These are phyloP conservation scores for Talaromyces pinophilus DNA, from an alignment of 2,329 filamentous ascomycete species.

Conservation along the genomic window DNA sequence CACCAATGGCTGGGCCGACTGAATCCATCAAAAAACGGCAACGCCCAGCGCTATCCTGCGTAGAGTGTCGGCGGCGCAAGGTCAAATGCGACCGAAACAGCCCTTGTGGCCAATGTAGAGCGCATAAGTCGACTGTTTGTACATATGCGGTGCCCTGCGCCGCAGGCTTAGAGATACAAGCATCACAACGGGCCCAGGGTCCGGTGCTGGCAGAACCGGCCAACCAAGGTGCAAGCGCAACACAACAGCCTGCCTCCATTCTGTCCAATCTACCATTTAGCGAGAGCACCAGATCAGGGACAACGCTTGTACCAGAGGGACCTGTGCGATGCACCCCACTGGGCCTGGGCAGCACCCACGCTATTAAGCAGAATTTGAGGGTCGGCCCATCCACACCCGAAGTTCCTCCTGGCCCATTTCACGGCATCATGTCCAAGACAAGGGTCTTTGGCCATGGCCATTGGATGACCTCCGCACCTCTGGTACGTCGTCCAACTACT, in stretches of 20 bases:
- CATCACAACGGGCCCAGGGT: not conserved
- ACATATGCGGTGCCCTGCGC: not conserved
- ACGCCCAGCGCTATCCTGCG: not conserved
- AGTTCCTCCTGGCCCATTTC: not conserved
- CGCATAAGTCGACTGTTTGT: not conserved
- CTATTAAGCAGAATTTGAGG: not conserved
- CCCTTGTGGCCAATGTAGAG: not conserved
- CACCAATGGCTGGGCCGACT: too few relatives aligned
- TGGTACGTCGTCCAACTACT: too few relatives aligned
- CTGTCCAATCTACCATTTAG: too few relatives aligned
- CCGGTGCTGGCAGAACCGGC: too few relatives aligned
- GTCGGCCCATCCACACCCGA: not conserved
- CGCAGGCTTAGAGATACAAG: not conserved
- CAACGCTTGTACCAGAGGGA: too few relatives aligned
- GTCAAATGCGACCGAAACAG: not conserved
- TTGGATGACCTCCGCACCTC: not conserved
- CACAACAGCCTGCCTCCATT: too few relatives aligned
- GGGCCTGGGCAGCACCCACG: not conserved
- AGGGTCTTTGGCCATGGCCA: not conserved
- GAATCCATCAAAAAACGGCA: not conserved
- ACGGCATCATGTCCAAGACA: not conserved
- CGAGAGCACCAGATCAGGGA: too few relatives aligned
- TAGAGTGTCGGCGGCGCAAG: not conserved
- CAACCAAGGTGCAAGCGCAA: too few relatives aligned
- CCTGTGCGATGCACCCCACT: too few relatives aligned